Conservation (phyloP, 208 protist species). For the Leishmania major region DNA sequence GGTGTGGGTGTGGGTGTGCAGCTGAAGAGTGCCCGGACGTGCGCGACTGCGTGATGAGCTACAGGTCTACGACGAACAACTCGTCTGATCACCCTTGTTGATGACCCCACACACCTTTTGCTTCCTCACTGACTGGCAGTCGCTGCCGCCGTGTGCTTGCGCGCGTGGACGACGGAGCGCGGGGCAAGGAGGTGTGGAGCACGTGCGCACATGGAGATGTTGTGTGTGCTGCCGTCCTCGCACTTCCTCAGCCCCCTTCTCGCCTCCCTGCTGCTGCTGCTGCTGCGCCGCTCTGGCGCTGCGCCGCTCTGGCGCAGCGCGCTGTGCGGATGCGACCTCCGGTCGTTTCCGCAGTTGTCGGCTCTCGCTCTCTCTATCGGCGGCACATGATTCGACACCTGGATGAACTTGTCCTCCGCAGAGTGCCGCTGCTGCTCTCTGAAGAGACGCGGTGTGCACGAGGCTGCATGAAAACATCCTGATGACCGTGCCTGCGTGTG, state of each 20-base stretch:
- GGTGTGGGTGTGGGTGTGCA: not conserved
- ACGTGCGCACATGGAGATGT: not conserved
- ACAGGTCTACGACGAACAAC: conserved; percentile 36
- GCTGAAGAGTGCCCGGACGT: not conserved
- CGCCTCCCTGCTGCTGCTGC: not conserved
- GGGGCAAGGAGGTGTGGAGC: not conserved
- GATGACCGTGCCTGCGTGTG: no score
- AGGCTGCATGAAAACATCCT: no score
- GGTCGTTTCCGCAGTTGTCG: no score
- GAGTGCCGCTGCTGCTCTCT: conserved; percentile 12
- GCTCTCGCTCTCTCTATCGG: not conserved
- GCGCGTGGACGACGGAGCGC: not conserved
- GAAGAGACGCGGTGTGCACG: not conserved
- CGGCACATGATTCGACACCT: conserved; percentile 18
- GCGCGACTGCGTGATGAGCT: conserved; percentile 29
- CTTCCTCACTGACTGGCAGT: conserved; percentile 36
- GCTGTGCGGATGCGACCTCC: no score
- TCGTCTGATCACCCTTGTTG: conserved; percentile 25
- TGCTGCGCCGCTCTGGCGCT: not conserved
- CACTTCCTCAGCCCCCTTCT: not conserved
- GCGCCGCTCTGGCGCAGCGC: not conserved
- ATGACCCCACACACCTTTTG: conserved; percentile 30
- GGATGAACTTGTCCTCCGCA: conserved; percentile 29
- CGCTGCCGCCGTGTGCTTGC: conserved; percentile 2
- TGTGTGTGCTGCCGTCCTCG: not conserved